phyloP scores from a whole-genome alignment of 805 yeast genomes.

The Saturnispora kantuleensis region DNA sequence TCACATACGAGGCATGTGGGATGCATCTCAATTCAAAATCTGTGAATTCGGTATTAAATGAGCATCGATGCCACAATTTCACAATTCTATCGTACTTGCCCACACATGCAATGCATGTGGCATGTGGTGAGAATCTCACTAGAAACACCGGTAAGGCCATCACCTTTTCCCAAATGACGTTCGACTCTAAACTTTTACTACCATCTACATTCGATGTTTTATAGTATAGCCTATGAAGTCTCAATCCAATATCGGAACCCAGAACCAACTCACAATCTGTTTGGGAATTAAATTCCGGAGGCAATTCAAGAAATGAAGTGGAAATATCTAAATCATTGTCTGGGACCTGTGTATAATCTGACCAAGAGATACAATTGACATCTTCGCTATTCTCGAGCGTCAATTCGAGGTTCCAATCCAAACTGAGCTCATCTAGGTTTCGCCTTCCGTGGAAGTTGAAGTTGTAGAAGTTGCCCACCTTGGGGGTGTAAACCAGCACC shows the following conservation, averaged over 20 bases:
- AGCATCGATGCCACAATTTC: constrained; percentile 69
- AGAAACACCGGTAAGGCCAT: constrained; percentile 55
- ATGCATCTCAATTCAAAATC: constrained; percentile 61
- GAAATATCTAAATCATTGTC: constrained; percentile 19
- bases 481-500: constrained; percentile 46
- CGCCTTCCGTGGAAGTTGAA: constrained; percentile 27
- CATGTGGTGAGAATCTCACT: constrained; percentile 55
- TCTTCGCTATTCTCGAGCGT: constrained; percentile 9
- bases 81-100: constrained; percentile 56
- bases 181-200: constrained; percentile 14
- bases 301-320: constrained; percentile 23
- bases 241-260: constrained; percentile 43
- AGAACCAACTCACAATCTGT: constrained; percentile 44
- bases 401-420: constrained; percentile 26
- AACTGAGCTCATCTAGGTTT: constrained; percentile 22
- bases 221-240: constrained; percentile 42
- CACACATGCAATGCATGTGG: constrained; percentile 54
- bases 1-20: constrained; percentile 52
- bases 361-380: constrained; percentile 28
- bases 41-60: constrained; percentile 54
- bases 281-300: constrained; percentile 27
- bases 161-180: constrained; percentile 34
- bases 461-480: constrained; percentile 35
- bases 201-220: constrained; percentile 12
- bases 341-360: constrained; percentile 25